A percentile compares a stretch with the other conserved stretches of the same genome.
Evolutionary conservation across 2,329 filamentous ascomycete species (phyloP).

Genomic region (Laburnicola sp.): DNA sequence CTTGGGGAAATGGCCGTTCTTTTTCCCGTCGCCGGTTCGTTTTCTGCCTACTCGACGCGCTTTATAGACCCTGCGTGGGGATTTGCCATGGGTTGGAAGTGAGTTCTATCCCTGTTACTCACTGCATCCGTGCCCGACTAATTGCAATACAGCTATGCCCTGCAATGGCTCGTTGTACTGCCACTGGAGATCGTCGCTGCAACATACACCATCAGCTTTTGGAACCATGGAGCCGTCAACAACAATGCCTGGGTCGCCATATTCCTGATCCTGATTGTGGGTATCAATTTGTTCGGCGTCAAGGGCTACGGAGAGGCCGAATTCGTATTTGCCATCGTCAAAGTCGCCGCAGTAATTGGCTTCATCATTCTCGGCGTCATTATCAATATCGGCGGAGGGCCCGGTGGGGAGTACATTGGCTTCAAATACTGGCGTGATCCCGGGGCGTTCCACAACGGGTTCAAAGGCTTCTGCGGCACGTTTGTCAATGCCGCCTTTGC

Average conservation of each 20-base stretch:
- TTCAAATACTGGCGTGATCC: slow-evolving; percentile 75
- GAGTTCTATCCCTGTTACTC: slow-evolving; percentile 18
- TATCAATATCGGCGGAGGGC: slow-evolving; percentile 74
- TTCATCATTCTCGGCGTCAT: slow-evolving; percentile 89
- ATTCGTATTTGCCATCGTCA: slow-evolving; percentile 83
- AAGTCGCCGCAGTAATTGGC: slow-evolving; percentile 81
- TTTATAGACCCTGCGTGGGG: slow-evolving; percentile 95
- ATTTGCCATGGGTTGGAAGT: slow-evolving; percentile 92
- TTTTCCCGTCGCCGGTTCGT: slow-evolving; percentile 89
- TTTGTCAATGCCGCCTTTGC: slow-evolving; percentile 74
- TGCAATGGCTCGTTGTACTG: slow-evolving; percentile 84
- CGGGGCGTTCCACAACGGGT: slow-evolving; percentile 79
- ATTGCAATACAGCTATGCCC: slow-evolving; percentile 60
- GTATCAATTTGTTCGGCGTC: slow-evolving; percentile 70
- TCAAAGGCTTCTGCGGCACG: slow-evolving; percentile 75
- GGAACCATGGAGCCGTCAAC: slow-evolving; percentile 61
- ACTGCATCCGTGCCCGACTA: slow-evolving; percentile 13
- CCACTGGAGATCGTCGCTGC: slow-evolving; percentile 87
- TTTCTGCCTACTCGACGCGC: slow-evolving; percentile 86
- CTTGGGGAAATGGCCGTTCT: slow-evolving; percentile 88
- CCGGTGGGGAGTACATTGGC: slow-evolving; percentile 72
- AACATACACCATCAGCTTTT: slow-evolving; percentile 80
- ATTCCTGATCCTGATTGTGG: slow-evolving; percentile 74
- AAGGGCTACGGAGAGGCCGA: slow-evolving; percentile 89
- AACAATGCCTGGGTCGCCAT: slow-evolving; percentile 73